Percentiles rank a stretch among this genome's conserved stretches.
phyloP scores from a whole-genome alignment of 2,329 filamentous ascomycete species.

The Cercospora beticola region DNA sequence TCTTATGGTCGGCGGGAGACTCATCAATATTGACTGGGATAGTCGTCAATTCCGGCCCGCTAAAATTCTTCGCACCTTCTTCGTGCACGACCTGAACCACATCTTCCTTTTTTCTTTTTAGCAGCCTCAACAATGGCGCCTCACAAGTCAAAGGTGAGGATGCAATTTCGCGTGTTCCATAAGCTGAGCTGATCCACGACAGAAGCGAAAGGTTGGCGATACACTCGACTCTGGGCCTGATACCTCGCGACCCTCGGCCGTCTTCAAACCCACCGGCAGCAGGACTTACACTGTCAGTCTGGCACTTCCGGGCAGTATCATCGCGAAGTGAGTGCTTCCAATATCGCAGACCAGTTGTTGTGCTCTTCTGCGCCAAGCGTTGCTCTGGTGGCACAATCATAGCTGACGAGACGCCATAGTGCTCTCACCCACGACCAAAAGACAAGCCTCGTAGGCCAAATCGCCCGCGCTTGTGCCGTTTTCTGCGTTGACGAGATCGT shows the following conservation, averaged over 20 bases:
- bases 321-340: slow-evolving; percentile 62
- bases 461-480: slow-evolving; percentile 77
- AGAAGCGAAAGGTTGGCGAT: slow-evolving; percentile 26
- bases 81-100: background rate
- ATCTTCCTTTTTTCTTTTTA: background rate
- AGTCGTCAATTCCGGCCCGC: background rate
- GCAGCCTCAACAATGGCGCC: slow-evolving; percentile 15
- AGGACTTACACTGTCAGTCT: slow-evolving; percentile 74
- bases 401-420: slow-evolving; percentile 45
- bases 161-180: background rate
- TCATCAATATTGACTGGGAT: background rate
- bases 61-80: background rate
- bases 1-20: background rate
- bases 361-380: background rate
- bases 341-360: background rate
- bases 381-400: background rate
- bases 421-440: slow-evolving; percentile 73
- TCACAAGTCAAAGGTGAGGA: slow-evolving; percentile 25
- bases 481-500: slow-evolving; percentile 84
- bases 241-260: slow-evolving; percentile 66
- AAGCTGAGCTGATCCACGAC: background rate
- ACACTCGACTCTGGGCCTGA: slow-evolving; percentile 39
- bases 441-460: slow-evolving; percentile 68
- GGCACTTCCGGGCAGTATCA: slow-evolving; percentile 74
- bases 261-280: slow-evolving; percentile 65